Base-by-base conservation (phyloP, 2,329 filamentous ascomycete species). In the Curvularia sp. region DNA sequence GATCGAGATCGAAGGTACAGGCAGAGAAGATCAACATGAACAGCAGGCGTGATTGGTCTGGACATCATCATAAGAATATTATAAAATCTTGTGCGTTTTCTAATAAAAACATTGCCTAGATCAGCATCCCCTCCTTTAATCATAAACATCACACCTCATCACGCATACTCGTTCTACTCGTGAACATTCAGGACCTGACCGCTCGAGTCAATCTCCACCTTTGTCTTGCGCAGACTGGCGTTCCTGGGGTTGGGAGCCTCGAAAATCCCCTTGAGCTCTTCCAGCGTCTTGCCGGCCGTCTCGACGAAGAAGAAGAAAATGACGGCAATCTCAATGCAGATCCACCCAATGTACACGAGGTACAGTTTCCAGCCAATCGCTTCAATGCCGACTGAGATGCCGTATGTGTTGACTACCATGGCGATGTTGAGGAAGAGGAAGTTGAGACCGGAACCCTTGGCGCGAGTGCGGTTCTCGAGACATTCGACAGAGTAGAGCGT, bases 401-500 rank as follows among this genome's bases (percentile, higher is more conserved):
- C 73, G 38, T 71, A 75, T 7, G 71, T 74, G 49, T 74, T 75
- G 41, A 74, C 71, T 7, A 74, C 62, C 68, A 74, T 71, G 46
- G 72, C 71, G 15, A 75, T 61, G 58, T 74, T 75, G 39, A 74
- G 59, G 63, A 74, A 74, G 12, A 75, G 55, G 56, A 72, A 74
- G 53, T 74, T 74, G n/a, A 70, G 56, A 23, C 72, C 72, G 15
- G 70, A 72, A 1, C 73, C 73, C 55, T 79, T 79, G 13, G 75
- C 77, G 39, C 77, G 70, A 5, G 74, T 78, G 30, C 73, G 67
- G 67, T 77, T 78, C 55, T 77, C 74, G 8, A 79, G 68, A 54
- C 71, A 74, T 30, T 79, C 77, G 18, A 77, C 76, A 4, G 74
- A 66, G 55, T 79, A 79, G 8, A 79, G 66, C 0, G 75, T 78